These are phyloP conservation scores for Ceratobasidium sp. DNA, from an alignment of 1,284 basidiomycete genomes.

Conservation along the genomic window DNA sequence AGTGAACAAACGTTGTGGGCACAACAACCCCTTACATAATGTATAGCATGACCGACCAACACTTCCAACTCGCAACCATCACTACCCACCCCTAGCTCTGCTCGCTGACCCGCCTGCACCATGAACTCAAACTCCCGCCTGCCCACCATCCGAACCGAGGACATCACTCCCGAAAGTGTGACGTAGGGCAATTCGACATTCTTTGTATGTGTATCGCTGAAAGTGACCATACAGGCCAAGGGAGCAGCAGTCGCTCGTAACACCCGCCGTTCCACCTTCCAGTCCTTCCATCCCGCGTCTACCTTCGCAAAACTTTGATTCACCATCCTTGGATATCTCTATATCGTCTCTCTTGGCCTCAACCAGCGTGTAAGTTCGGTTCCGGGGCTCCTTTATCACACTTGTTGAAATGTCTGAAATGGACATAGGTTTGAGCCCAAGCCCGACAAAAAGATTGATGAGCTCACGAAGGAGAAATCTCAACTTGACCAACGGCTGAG, in stretches of 20 bases:
- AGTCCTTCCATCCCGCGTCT: constrained; percentile 44
- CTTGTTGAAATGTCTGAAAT: constrained; percentile 30
- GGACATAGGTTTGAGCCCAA: constrained; percentile 28
- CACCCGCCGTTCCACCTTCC: constrained; percentile 42
- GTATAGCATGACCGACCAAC: constrained; percentile 16
- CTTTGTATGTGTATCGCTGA: constrained; percentile 21
- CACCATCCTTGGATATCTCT: constrained; percentile 37
- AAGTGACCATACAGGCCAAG: constrained; percentile 18
- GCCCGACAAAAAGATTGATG: constrained; percentile 18
- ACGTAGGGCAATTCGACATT: constrained; percentile 9
- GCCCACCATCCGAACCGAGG: constrained; percentile 41
- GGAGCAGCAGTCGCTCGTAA: constrained; percentile 12
- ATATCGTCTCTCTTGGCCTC: constrained; percentile 30
- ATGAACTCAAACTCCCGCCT: constrained; percentile 18
- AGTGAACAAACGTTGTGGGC: constrained; percentile 16
- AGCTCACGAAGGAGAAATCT: constrained; percentile 34
- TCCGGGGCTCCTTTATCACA: not conserved
- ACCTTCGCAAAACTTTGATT: constrained; percentile 38
- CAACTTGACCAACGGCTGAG: constrained; percentile 22
- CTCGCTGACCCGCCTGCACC: not conserved
- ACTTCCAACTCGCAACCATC: constrained; percentile 33
- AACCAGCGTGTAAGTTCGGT: constrained; percentile 25
- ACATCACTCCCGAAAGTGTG: constrained; percentile 20
- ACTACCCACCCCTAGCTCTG: constrained; percentile 13
- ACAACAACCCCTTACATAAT: constrained; percentile 23